A percentile compares a stretch with the other conserved stretches of the same genome.
Evolutionary conservation across 129 eudicot genomes (phyloP).

Genomic region (Chrysanthemum makinoi): DNA sequence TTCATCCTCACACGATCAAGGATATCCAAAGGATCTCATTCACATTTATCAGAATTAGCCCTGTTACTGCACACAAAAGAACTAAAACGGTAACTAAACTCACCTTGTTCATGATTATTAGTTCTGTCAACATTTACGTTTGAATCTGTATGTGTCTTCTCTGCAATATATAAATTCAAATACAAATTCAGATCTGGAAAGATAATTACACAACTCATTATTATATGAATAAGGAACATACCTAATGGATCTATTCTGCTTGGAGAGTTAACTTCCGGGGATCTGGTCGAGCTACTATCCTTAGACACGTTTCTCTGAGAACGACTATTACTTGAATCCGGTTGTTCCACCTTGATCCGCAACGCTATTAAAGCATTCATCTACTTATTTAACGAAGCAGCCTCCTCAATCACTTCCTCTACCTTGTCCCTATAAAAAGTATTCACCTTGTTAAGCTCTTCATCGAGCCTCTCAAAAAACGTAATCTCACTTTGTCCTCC

Average conservation of each 20-base stretch:
- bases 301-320: too few relatives aligned
- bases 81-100: not conserved
- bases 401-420: too few relatives aligned
- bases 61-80: slow-evolving; percentile 20
- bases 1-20: slow-evolving; percentile 66
- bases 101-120: slow-evolving; percentile 3
- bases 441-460: too few relatives aligned
- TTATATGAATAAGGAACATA: slow-evolving; percentile 20
- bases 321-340: too few relatives aligned
- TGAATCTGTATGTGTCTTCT: slow-evolving; percentile 14
- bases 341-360: too few relatives aligned
- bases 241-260: slow-evolving; percentile 9
- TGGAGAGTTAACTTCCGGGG: too few relatives aligned
- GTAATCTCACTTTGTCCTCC: too few relatives aligned
- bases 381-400: too few relatives aligned
- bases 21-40: slow-evolving; percentile 44
- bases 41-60: slow-evolving; percentile 20
- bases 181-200: not conserved
- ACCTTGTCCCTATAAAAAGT: too few relatives aligned
- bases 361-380: too few relatives aligned
- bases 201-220: slow-evolving; percentile 25
- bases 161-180: slow-evolving; percentile 15
- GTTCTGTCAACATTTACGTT: slow-evolving; percentile 25
- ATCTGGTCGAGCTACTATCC: too few relatives aligned
- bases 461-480: too few relatives aligned